These are phyloP conservation scores for Yarrowia porcina DNA, from an alignment of 805 yeast species.

Conservation along the genomic window DNA sequence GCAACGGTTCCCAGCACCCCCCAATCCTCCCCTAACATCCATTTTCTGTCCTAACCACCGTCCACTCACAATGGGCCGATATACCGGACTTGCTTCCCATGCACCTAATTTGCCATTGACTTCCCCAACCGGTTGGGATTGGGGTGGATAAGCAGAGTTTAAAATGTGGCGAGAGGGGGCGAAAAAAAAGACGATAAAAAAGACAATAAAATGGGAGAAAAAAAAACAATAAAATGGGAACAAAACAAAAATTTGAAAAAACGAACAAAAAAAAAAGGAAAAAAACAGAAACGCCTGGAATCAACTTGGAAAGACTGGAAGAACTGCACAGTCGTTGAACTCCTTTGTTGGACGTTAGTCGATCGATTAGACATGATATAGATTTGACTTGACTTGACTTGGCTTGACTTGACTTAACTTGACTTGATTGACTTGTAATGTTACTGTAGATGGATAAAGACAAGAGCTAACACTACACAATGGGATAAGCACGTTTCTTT, in stretches of 20 bases:
- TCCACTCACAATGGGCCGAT: background rate
- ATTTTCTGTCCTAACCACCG: background rate
- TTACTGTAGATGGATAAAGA: too few species aligned
- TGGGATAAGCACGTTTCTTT: too few species aligned
- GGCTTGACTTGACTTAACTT: too few species aligned
- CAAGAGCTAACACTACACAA: too few species aligned
- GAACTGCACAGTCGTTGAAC: too few species aligned
- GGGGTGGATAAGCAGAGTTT: slow-evolving; percentile 7
- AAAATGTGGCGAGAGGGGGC: background rate
- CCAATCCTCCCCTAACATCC: too few species aligned
- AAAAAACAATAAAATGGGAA: background rate
- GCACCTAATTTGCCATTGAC: slow-evolving; percentile 3
- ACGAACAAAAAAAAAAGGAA: background rate
- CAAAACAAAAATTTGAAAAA: background rate
- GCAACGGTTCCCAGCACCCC: too few species aligned
- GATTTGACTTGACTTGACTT: too few species aligned
- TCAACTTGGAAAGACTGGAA: too few species aligned
- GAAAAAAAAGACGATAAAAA: background rate
- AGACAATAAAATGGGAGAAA: background rate
- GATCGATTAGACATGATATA: too few species aligned
- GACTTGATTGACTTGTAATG: too few species aligned
- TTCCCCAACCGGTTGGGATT: slow-evolving; percentile 23
- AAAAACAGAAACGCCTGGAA: background rate
- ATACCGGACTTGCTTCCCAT: background rate
- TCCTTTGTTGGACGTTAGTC: too few species aligned